phyloP scores from a whole-genome alignment of 1,139 yeast species.

The Yamadazyma pseudoaaseri region DNA sequence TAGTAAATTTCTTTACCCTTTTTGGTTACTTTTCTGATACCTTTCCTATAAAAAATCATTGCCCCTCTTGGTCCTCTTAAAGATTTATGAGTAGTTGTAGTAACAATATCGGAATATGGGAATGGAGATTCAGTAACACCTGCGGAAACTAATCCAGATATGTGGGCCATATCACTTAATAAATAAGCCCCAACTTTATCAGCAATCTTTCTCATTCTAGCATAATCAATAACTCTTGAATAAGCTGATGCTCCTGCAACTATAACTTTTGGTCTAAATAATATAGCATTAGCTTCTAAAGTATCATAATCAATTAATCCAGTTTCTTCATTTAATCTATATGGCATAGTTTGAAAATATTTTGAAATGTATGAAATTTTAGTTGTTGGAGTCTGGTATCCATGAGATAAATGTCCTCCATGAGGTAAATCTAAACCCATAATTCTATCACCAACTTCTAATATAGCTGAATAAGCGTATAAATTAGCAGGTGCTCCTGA shows the following conservation, averaged over 20 bases:
- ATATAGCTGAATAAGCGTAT: constrained; percentile 87
- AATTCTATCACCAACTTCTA: constrained; percentile 87
- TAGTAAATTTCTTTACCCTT: constrained; percentile 85
- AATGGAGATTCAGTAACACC: constrained; percentile 91
- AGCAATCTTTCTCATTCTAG: constrained; percentile 84
- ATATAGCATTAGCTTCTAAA: constrained; percentile 75
- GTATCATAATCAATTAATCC: constrained; percentile 92
- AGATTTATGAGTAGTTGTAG: constrained; percentile 96
- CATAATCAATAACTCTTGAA: constrained; percentile 87
- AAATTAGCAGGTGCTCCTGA: constrained; percentile 97
- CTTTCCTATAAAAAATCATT: constrained; percentile 95
- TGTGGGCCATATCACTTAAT: constrained; percentile 95
- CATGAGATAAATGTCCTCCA: constrained; percentile 96
- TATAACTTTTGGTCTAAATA: constrained; percentile 91
- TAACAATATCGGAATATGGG: constrained; percentile 91
- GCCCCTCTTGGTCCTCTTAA: constrained; percentile 99
- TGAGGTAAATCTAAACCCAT: constrained; percentile 98
- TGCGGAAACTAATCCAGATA: constrained; percentile 91
- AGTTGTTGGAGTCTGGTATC: constrained; percentile 85
- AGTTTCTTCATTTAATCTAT: constrained; percentile 79
- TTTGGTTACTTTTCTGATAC: constrained; percentile 79
- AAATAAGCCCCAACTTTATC: constrained; percentile 92
- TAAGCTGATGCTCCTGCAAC: constrained; percentile 98
- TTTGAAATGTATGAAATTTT: constrained; percentile 90
- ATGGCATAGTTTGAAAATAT: constrained; percentile 97